Evolutionary conservation across 75 land plant species (phyloP).

Genomic region (Adiantum capillusveneris): DNA sequence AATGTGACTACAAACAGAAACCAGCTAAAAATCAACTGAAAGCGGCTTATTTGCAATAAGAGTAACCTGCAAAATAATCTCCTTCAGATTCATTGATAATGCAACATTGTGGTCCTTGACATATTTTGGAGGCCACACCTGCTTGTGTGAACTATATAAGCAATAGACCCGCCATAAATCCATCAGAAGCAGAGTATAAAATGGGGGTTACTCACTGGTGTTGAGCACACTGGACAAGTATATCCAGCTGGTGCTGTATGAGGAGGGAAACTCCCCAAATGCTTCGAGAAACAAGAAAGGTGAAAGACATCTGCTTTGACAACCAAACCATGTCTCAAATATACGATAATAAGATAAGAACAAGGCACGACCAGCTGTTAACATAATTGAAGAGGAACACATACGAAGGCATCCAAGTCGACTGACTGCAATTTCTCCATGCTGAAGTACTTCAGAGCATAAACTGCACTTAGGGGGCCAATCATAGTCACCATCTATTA

Average conservation of each 20-base stretch:
- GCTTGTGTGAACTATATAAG: background rate
- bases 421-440: conserved; percentile 43
- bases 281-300: conserved; percentile 68
- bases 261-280: conserved; percentile 71
- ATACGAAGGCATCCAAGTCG: conserved; percentile 97
- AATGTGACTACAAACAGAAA: background rate
- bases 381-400: conserved; percentile 11
- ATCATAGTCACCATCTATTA: conserved; percentile 97
- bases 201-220: conserved; percentile 41
- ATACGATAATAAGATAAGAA: background rate
- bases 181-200: no score
- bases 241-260: conserved; percentile 97
- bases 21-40: conserved; percentile 3
- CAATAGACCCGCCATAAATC: no score
- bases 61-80: conserved; percentile 16
- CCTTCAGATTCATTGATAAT: conserved; percentile 16
- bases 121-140: conserved; percentile 37
- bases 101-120: conserved; percentile 17
- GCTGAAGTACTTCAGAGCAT: conserved; percentile 55
- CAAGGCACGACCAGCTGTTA: background rate
- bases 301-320: conserved; percentile 65
- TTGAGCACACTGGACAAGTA: conserved; percentile 74
- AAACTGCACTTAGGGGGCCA: conserved; percentile 80
- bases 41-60: background rate
- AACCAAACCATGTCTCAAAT: conserved; percentile 1